Base-by-base conservation (phyloP, 345 rosid species). In the Acer saccharum region DNA sequence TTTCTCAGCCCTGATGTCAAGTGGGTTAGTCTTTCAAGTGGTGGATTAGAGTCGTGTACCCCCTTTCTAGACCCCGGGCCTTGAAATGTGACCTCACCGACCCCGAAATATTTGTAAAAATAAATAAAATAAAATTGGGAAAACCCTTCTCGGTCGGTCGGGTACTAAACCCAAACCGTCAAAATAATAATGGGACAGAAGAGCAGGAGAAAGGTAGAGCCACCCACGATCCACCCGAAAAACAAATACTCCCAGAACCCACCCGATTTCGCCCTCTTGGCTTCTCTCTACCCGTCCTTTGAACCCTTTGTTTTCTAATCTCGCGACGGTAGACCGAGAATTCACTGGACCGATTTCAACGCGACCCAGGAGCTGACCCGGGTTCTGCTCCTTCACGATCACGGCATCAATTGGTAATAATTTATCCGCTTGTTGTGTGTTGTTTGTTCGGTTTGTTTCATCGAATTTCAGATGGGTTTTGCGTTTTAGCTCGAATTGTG, bases 301-400 rank as follows among this genome's bases (percentile, higher is more conserved):
- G 75, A 89, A 60, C 88, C 91, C 72, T 94, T 77, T 66, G 94
- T 94, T 48, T 90, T 78, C 85, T 88, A 85, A 84, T 80, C 89
- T 68, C 85, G 89, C 41, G 89, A 90, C 21, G 90, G 81, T 65
- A 85, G 89, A 52, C 88, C 97, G 69, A 88, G 88, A 71, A 91
- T 96, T 71, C 90, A 96, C 72, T 96, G 98, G 98, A 88, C 98
- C 46, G 93, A 94, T 76, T 92, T 89, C 88, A 88, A 92, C 80
- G 91, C 98, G 41, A 90, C 95, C 35, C 86, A 97, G 4, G 97
- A 96, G 75, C 98, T 96, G 82, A 94, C 97, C 17, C 92, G 97
- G 48, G 75, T 81, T 85, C 85, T 94, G 65, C 98, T 96, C 18
- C 84, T 91, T 65, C 95, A 94, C 64, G 97, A 92, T 71, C 92